These are phyloP conservation scores for Candida sanyaensis DNA, from an alignment of 1,139 yeast genomes.

Conservation along the genomic window DNA sequence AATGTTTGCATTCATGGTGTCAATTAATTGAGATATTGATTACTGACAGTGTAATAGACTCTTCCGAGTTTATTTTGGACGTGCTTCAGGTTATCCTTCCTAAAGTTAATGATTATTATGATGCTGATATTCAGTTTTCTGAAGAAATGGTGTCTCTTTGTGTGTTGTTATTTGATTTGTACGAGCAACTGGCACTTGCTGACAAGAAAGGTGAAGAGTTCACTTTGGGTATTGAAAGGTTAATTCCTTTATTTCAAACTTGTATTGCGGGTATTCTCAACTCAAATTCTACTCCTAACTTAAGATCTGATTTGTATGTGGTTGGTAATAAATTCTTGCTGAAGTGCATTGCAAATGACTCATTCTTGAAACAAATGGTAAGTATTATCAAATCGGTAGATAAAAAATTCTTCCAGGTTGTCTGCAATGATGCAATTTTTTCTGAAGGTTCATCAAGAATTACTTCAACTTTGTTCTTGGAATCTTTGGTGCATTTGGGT, in stretches of 20 bases:
- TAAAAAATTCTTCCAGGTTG: slow-evolving; percentile 59
- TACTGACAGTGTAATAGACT: slow-evolving; percentile 46
- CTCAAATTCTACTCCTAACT: slow-evolving; percentile 63
- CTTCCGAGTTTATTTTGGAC: slow-evolving; percentile 64
- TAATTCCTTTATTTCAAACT: slow-evolving; percentile 70
- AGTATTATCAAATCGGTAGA: slow-evolving; percentile 60
- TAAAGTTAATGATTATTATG: slow-evolving; percentile 72
- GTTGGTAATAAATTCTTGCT: slow-evolving; percentile 67
- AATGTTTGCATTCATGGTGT: slow-evolving; percentile 79
- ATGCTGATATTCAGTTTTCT: slow-evolving; percentile 64
- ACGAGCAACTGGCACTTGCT: slow-evolving; percentile 43
- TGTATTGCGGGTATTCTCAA: slow-evolving; percentile 73
- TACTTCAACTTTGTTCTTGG: slow-evolving; percentile 74
- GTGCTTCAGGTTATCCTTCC: slow-evolving; percentile 77
- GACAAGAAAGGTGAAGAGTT: slow-evolving; percentile 33
- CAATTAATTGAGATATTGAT: slow-evolving; percentile 74
- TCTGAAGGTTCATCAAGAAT: slow-evolving; percentile 80
- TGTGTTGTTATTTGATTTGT: slow-evolving; percentile 68
- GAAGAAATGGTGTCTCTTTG: slow-evolving; percentile 77
- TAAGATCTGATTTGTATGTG: slow-evolving; percentile 80
- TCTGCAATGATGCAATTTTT: slow-evolving; percentile 76
- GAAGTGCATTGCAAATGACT: slow-evolving; percentile 44
- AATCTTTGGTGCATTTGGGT: slow-evolving; percentile 64
- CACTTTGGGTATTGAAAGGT: slow-evolving; percentile 40
- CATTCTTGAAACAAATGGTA: slow-evolving; percentile 46